Conservation (phyloP, 805 yeast species). For the Yarrowia sp. region DNA sequence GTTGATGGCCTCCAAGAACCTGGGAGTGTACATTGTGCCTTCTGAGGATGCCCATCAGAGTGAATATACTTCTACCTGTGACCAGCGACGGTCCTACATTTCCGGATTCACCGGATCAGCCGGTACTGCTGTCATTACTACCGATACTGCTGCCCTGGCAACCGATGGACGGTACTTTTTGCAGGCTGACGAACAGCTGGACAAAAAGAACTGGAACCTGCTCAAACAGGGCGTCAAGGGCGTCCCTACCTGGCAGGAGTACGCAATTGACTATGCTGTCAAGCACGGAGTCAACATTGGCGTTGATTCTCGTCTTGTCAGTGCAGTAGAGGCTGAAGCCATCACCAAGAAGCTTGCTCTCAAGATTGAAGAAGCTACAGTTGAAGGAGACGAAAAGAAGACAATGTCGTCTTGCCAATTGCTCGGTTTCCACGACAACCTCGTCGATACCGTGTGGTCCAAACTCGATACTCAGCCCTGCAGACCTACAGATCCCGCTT, state of each 20-base stretch:
- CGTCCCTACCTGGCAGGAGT: conserved; percentile 74
- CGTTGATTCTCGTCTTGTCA: conserved; percentile 75
- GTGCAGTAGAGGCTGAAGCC: conserved; percentile 41
- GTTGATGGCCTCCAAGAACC: conserved; percentile 57
- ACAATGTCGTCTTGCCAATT: conserved; percentile 32
- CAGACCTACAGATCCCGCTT: conserved; percentile 50
- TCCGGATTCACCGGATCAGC: conserved; percentile 90
- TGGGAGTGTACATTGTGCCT: conserved; percentile 74
- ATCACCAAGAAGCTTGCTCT: conserved; percentile 33
- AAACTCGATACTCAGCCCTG: conserved; percentile 56
- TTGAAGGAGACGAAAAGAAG: conserved; percentile 41
- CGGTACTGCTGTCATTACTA: conserved; percentile 82
- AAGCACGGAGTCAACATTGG: conserved; percentile 58
- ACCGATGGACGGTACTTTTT: conserved; percentile 95
- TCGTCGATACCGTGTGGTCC: conserved; percentile 72
- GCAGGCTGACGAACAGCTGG: conserved; percentile 84
- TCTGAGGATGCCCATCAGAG: conserved; percentile 93
- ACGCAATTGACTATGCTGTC: conserved; percentile 57
- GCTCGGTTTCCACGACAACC: conserved; percentile 55
- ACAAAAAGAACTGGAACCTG: conserved; percentile 64
- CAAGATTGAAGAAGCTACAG: conserved; percentile 32
- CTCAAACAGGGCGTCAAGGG: conserved; percentile 76
- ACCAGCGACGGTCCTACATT: conserved; percentile 77
- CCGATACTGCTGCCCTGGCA: conserved; percentile 67
- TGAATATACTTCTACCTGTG: conserved; percentile 79